Evolutionary conservation across 768 basidiomycete species (phyloP).

Genomic region (Saitozyma sp.): DNA sequence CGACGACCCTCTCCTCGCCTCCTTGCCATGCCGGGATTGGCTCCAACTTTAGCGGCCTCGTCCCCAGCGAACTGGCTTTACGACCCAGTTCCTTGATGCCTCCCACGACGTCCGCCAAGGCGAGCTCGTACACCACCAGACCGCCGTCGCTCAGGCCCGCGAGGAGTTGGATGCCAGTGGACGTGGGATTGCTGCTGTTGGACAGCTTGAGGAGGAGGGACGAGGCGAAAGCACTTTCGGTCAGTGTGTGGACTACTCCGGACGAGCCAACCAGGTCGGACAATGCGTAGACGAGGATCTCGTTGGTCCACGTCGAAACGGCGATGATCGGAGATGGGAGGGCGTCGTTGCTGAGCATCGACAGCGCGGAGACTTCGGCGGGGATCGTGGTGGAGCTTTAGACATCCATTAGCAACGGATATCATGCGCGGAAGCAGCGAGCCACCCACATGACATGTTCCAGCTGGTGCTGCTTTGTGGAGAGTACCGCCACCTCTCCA

Average conservation of each 20-base stretch:
- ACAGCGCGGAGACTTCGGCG: constrained; percentile 7
- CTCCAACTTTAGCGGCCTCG: constrained; percentile 30
- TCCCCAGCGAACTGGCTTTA: constrained; percentile 39
- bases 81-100: constrained; percentile 19
- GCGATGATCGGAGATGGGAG: constrained; percentile 25
- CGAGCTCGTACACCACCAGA: constrained; percentile 35
- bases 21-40: constrained; percentile 6
- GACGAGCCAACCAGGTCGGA: constrained; percentile 6
- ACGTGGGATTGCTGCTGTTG: constrained; percentile 1
- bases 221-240: constrained; percentile 19
- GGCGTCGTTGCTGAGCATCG: neutral
- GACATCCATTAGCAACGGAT: neutral
- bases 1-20: constrained; percentile 30
- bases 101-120: constrained; percentile 5
- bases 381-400: neutral
- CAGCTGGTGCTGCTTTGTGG: neutral
- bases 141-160: constrained; percentile 47
- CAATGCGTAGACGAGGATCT: constrained; percentile 36
- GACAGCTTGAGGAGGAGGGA: constrained; percentile 23
- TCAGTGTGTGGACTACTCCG: constrained; percentile 9
- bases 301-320: constrained; percentile 35
- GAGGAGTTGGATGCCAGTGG: constrained; percentile 29
- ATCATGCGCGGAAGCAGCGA: neutral
- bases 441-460: constrained; percentile 1
- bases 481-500: neutral